phyloP scores from a whole-genome alignment of 202 grass and related monocot species.

The Panicum hallii region DNA sequence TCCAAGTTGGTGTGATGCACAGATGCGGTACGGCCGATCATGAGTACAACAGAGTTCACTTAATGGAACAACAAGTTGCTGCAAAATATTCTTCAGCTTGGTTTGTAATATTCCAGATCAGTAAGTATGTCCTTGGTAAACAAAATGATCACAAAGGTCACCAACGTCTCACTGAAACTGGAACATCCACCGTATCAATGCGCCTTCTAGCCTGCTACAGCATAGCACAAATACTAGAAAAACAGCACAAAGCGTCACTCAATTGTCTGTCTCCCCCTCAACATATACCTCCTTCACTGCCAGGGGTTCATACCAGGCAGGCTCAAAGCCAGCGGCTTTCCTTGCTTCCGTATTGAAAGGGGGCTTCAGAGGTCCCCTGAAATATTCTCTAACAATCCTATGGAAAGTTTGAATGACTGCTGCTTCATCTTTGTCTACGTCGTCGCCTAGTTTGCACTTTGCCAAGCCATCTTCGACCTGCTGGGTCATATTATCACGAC shows the following conservation, averaged over 20 bases:
- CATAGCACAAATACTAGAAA: constrained; percentile 17
- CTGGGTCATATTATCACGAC: constrained; percentile 1
- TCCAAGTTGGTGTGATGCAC: not conserved
- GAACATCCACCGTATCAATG: not conserved
- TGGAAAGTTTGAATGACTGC: constrained; percentile 68
- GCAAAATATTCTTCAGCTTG: not conserved
- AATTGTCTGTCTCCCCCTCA: constrained; percentile 15
- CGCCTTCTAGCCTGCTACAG: not conserved
- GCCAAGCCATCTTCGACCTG: constrained; percentile 30
- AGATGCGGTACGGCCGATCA: not conserved
- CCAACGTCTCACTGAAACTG: not conserved
- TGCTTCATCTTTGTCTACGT: constrained; percentile 5
- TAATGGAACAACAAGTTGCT: not conserved
- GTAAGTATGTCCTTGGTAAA: not conserved
- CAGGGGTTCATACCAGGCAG: constrained; percentile 79
- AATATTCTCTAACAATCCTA: constrained; percentile 72
- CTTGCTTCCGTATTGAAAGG: constrained; percentile 77
- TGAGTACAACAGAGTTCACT: not conserved
- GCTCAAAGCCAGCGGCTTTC: constrained; percentile 77
- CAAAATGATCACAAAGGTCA: constrained; percentile 1
- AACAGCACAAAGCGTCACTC: not conserved
- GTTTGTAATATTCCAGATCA: not conserved
- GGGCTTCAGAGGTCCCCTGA: constrained; percentile 76
- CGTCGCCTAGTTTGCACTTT: constrained; percentile 17
- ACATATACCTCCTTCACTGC: constrained; percentile 54